phyloP scores from a whole-genome alignment of 202 grass and related monocot genomes.

The Cymbopogon flexuosus region DNA sequence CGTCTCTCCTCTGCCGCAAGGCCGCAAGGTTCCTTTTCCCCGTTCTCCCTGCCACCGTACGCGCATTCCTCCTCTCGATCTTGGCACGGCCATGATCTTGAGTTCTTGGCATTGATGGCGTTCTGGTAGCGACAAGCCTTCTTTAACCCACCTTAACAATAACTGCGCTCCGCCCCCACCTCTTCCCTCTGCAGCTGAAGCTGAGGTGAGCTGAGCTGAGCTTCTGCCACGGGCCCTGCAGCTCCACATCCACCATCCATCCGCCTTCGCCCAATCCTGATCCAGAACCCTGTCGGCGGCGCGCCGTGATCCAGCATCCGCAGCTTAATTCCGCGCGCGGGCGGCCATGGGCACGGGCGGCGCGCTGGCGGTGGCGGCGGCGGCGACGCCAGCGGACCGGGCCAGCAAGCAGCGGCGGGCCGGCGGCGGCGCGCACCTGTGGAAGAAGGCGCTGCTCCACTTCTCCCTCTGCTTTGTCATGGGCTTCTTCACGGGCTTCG shows the following conservation, averaged over 20 bases:
- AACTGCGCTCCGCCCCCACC: neutral
- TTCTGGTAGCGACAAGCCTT: neutral
- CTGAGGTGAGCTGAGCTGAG: neutral
- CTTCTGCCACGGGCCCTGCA: neutral
- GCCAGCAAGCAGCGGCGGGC: conserved; percentile 65
- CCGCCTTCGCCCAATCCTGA: neutral
- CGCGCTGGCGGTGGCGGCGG: conserved; percentile 9
- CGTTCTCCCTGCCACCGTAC: neutral
- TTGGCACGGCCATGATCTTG: neutral
- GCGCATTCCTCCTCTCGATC: neutral
- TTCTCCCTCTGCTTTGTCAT: conserved; percentile 98
- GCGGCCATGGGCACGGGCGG: conserved; percentile 41
- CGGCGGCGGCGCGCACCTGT: conserved; percentile 45
- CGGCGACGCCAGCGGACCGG: conserved; percentile 31
- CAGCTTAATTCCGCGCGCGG: neutral
- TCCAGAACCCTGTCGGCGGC: neutral
- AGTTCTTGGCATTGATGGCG: conserved; percentile 18
- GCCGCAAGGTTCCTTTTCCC: neutral
- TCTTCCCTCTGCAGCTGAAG: neutral
- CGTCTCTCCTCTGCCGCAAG: neutral
- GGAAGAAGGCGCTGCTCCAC: conserved; percentile 89
- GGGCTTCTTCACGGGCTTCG: conserved; percentile 98
- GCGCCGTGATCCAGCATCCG: neutral
- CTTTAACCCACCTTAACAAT: neutral
- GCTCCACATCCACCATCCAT: neutral